Base-by-base conservation (phyloP, 1,284 basidiomycete genomes). In the Pterulicium gracile region DNA sequence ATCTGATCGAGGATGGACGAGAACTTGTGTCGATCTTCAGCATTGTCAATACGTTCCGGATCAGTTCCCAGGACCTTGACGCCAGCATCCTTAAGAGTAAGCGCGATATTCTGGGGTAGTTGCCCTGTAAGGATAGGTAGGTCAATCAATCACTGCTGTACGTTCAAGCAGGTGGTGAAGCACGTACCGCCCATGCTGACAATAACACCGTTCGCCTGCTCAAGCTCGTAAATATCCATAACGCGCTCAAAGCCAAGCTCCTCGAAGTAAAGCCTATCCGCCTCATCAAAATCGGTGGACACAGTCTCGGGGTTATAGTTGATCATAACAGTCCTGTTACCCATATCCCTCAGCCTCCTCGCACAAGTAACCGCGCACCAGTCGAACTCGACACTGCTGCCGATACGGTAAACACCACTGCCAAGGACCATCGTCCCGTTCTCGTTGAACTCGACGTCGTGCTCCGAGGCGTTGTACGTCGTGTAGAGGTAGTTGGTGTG, bases 291-390 rank as follows among this genome's bases (percentile, higher is more conserved):
- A 65, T 98, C 96, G 49, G 96, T 99, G 3, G 92, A 96, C 48
- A 99, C 96, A 3, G 96, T 99, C 69, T 99, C 96, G 14, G 95
- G 96, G 68, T 98, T 98, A 70, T 99, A 98, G 74, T 98, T 99
- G 77, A 99, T 78, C 95, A 98, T 98, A 70, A 98, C 85, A 39
- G 96, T 98, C 70, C 83, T 81, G 67, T 89, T 86, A 61, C 93
- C 93, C 78, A 93, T 87, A 52, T 85, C 80, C 54, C 94, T 77
- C 53, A 98, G 79, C 60, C 86, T 87, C 52, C 96, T 79, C 35
- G 93, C 91, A 63, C 94, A 98, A 2, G 94, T 98, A 44, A 98
- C 96, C 23, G 96, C 96, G 63, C 96, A 99, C 96, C 96, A 99
- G 66, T 99, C 96, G 63, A 99, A 99, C 71, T 99, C 96, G 61